Evolutionary conservation across 805 yeast species (phyloP).

Genomic region (Pichia thaimueangensis): DNA sequence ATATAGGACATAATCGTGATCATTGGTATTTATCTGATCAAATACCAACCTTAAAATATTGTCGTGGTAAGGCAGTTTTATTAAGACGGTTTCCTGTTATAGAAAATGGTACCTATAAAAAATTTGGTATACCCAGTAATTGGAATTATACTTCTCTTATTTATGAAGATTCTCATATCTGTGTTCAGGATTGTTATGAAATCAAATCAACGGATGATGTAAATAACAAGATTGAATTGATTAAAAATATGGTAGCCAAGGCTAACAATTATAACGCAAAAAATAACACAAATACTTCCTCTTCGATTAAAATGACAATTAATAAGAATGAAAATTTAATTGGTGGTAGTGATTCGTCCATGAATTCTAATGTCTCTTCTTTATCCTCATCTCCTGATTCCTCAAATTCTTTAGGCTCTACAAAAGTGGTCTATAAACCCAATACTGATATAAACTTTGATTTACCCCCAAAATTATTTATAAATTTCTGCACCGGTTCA

Average conservation of each 20-base stretch:
- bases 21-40: constrained; percentile 54
- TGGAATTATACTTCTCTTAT: constrained; percentile 64
- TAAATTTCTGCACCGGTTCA: constrained; percentile 70
- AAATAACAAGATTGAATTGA: constrained; percentile 48
- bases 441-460: neutral
- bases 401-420: neutral
- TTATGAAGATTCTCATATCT: constrained; percentile 56
- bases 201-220: constrained; percentile 47
- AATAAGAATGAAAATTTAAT: too few relatives aligned
- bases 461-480: constrained; percentile 46
- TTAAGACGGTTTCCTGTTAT: constrained; percentile 68
- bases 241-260: constrained; percentile 46
- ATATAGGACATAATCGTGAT: constrained; percentile 41
- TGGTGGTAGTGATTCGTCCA: neutral
- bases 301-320: neutral
- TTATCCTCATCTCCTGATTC: neutral
- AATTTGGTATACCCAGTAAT: constrained; percentile 62
- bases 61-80: constrained; percentile 59
- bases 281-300: neutral
- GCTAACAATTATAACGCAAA: constrained; percentile 30
- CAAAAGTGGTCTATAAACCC: neutral
- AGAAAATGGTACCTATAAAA: constrained; percentile 32
- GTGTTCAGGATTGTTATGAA: constrained; percentile 73
- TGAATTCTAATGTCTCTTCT: neutral
- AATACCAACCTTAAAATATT: constrained; percentile 54